Evolutionary conservation across 2,329 filamentous ascomycete species (phyloP), one percentile per base, ranked within the genome.

Genomic region (Fusarium armeniacum): DNA sequence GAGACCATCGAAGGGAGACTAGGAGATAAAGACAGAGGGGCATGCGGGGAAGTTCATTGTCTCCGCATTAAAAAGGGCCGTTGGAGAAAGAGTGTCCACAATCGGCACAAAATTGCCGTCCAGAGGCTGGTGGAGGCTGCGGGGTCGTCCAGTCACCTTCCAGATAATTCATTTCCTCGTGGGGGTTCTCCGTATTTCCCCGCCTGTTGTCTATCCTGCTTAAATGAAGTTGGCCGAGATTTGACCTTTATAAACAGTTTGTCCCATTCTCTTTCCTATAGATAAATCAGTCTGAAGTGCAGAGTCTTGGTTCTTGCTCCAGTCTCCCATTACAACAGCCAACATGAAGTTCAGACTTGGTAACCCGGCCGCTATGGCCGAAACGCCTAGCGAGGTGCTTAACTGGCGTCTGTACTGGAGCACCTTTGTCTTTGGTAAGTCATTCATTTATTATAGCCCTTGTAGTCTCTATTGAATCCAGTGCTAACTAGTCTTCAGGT

Each of bases 371-470:
- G 62, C 62, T 24, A 65, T 65, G 62, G 62, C 61, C 2, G 62
- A 65, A 18, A 65, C 62, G 28, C 62, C 62, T 3, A 65, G 33
- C 1, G 62, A 65, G 51, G 62, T 65, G 20, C 54, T 65, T 1
- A 65, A 65, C 52, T 65, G 62, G 62, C 51, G 62, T 3, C 30
- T 65, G 6, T 65, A 65, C 45, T 65, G 62, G 62, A 65, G 62
- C 32, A 65, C 62, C 3, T 65, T 65, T 51, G 62, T 65, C 2
- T 65, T 64, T 4, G 62, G 62, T 65, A 20, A 13, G 59, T 49
- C 2, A 3, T 4, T 7, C 13, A 2, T 10, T 13, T 0, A 5
- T 5, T 8, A 1, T 7, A 1, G 1, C 5, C 0, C 5, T 3
- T 10, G 8, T 22, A 4, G 35, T 6, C 2, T 15, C 11, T 3